Percentiles rank a stretch among this genome's conserved stretches.
Conservation (phyloP, 495 filamentous ascomycete species). For the Neurospora sp. region DNA sequence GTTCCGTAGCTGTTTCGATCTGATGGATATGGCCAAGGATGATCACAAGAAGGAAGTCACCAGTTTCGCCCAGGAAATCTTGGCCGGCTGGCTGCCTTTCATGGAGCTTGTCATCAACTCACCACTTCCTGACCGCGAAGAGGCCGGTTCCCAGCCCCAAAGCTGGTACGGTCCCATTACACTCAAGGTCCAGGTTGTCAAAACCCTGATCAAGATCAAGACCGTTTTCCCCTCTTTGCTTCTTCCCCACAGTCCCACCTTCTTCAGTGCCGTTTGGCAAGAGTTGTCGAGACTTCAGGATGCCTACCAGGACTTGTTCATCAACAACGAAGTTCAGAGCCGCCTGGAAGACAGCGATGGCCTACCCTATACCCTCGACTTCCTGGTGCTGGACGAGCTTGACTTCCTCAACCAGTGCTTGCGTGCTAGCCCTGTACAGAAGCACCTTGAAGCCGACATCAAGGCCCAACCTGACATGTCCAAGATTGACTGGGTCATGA, state of each 20-base stretch:
- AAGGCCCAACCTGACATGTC: slow-evolving; percentile 43
- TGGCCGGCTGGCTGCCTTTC: slow-evolving; percentile 79
- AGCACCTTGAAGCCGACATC: slow-evolving; percentile 69
- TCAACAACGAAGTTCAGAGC: slow-evolving; percentile 73
- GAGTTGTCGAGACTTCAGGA: slow-evolving; percentile 63
- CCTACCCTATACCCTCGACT: slow-evolving; percentile 91
- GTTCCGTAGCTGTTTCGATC: slow-evolving; percentile 85
- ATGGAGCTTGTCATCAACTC: slow-evolving; percentile 63
- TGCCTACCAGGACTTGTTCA: slow-evolving; percentile 71
- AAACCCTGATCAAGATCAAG: slow-evolving; percentile 86
- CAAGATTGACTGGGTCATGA: slow-evolving; percentile 62
- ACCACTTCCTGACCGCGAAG: slow-evolving; percentile 48
- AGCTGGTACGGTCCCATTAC: slow-evolving; percentile 70
- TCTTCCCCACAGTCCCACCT: slow-evolving; percentile 60
- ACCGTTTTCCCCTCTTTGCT: slow-evolving; percentile 73
- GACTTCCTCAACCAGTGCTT: slow-evolving; percentile 86
- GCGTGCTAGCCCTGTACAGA: slow-evolving; percentile 71
- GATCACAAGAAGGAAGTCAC: slow-evolving; percentile 78
- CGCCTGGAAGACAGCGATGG: slow-evolving; percentile 83
- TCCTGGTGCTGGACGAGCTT: slow-evolving; percentile 82
- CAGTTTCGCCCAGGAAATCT: slow-evolving; percentile 74
- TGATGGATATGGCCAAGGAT: slow-evolving; percentile 90
- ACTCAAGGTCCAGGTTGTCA: slow-evolving; percentile 82
- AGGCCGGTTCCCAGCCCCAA: slow-evolving; percentile 30
- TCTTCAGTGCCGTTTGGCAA: slow-evolving; percentile 81